These are phyloP conservation scores for Kazachstania africana DNA, from an alignment of 805 yeast genomes.

Conservation along the genomic window DNA sequence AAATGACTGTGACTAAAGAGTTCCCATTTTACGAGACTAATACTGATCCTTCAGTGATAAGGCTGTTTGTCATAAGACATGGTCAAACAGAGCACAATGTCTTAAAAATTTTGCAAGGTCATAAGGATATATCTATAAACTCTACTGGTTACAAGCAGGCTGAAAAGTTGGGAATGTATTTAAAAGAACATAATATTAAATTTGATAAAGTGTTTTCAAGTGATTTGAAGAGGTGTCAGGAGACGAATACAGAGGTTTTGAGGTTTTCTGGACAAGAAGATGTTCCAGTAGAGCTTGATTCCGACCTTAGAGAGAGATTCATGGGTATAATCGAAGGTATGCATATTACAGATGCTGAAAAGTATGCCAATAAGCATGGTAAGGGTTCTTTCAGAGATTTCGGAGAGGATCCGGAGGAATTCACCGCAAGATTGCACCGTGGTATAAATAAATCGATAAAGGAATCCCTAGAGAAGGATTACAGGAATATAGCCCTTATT, in stretches of 20 bases:
- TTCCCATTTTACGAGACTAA: slow-evolving; percentile 19
- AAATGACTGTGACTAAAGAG: background rate
- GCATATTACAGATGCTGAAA: slow-evolving; percentile 51
- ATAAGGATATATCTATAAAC: slow-evolving; percentile 52
- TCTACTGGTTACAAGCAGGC: slow-evolving; percentile 55
- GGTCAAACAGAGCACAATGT: slow-evolving; percentile 75
- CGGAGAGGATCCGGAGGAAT: slow-evolving; percentile 46
- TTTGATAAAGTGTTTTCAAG: slow-evolving; percentile 30
- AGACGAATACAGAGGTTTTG: slow-evolving; percentile 41
- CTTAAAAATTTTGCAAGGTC: slow-evolving; percentile 68
- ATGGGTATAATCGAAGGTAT: slow-evolving; percentile 79
- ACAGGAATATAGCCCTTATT: slow-evolving; percentile 44
- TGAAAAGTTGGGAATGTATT: slow-evolving; percentile 33
- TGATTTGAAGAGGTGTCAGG: slow-evolving; percentile 42
- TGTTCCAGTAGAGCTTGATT: slow-evolving; percentile 18
- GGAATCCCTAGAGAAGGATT: slow-evolving; percentile 20
- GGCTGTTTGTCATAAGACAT: slow-evolving; percentile 62
- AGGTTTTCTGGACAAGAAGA: slow-evolving; percentile 10
- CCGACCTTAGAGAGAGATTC: slow-evolving; percentile 51
- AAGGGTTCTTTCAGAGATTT: slow-evolving; percentile 41
- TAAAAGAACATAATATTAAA: slow-evolving; percentile 22
- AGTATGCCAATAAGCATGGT: slow-evolving; percentile 41
- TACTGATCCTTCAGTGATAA: slow-evolving; percentile 27
- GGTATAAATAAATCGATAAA: slow-evolving; percentile 36
- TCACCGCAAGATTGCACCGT: slow-evolving; percentile 36